Percentiles rank a stretch among this genome's conserved stretches.
Evolutionary conservation across 2,329 filamentous ascomycete species (phyloP).

Genomic region (Venturiaceae sp.): DNA sequence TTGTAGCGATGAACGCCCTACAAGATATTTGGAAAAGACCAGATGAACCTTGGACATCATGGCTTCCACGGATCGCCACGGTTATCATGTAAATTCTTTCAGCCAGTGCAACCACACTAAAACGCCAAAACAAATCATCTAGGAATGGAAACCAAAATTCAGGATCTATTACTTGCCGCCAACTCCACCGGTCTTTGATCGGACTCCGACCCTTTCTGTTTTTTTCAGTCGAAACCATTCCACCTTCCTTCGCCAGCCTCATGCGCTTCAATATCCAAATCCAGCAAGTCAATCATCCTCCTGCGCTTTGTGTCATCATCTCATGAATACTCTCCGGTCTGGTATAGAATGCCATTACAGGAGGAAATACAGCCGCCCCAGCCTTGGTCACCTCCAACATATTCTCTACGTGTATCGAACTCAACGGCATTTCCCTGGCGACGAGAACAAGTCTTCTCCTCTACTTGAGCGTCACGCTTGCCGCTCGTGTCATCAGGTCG

Average conservation of each 20-base stretch:
- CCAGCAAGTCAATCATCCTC: not conserved
- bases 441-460: conserved; percentile 28
- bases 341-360: conserved; percentile 36
- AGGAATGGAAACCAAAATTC: too few species aligned
- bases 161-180: too few species aligned
- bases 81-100: conserved; percentile 1
- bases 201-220: too few species aligned
- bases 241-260: not conserved
- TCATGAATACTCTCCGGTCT: conserved; percentile 6
- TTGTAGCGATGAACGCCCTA: not conserved
- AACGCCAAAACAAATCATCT: too few species aligned
- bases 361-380: conserved; percentile 35
- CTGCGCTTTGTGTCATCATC: not conserved
- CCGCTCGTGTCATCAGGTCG: conserved; percentile 35
- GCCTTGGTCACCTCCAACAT: conserved; percentile 30
- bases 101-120: too few species aligned
- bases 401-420: conserved; percentile 36
- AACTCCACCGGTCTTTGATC: too few species aligned
- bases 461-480: conserved; percentile 39
- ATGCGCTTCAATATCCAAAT: not conserved
- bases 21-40: not conserved
- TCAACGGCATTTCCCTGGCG: conserved; percentile 36
- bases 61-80: not conserved
- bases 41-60: not conserved
- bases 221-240: not conserved